These are phyloP conservation scores for Salix udensis DNA, from an alignment of 345 rosid genomes.

Conservation along the genomic window DNA sequence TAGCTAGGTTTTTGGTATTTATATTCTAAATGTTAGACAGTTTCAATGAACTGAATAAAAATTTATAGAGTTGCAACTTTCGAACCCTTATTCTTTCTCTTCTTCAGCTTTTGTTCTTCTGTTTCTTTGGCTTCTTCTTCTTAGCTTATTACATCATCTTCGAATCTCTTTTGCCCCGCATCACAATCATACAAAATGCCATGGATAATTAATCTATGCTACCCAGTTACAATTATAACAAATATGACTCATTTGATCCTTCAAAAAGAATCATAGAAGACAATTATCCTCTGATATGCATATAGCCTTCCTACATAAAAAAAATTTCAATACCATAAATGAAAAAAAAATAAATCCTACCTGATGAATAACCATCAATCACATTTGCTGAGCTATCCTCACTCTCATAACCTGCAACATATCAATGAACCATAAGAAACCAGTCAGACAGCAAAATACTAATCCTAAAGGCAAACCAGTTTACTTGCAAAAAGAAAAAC, in stretches of 20 bases:
- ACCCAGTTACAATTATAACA: neutral
- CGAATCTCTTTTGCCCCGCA: no score
- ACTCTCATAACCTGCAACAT: constrained; percentile 47
- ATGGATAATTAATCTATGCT: neutral
- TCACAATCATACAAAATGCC: neutral
- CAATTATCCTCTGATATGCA: neutral
- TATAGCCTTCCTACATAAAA: neutral
- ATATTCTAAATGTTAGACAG: no score
- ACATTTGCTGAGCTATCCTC: constrained; percentile 57
- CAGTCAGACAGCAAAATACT: neutral
- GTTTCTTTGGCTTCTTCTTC: no score
- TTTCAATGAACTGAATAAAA: no score
- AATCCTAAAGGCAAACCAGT: neutral
- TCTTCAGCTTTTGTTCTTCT: no score
- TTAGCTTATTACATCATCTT: no score
- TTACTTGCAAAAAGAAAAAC: neutral
- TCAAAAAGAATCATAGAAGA: neutral
- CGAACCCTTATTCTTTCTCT: no score
- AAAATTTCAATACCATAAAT: neutral
- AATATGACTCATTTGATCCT: neutral
- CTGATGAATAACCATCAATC: constrained; percentile 36
- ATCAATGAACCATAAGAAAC: neutral
- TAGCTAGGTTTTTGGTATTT: no score
- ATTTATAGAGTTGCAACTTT: no score
- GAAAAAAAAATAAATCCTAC: constrained; percentile 20